Evolutionary conservation across 2,329 filamentous ascomycete species (phyloP).

Genomic region (Colletotrichum karsti): DNA sequence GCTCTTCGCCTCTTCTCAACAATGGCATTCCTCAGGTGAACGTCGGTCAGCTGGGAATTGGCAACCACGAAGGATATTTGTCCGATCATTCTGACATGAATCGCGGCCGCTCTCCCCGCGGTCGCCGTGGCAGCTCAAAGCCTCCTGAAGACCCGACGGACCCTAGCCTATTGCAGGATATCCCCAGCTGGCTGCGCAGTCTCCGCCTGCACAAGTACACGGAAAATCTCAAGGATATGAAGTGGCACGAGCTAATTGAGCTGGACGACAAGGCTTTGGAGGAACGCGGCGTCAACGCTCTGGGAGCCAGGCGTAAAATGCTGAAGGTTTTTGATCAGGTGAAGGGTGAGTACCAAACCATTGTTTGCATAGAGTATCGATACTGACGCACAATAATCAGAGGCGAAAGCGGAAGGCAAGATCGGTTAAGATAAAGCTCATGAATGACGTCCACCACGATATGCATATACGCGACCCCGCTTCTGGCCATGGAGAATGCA

Average conservation of each 20-base stretch:
- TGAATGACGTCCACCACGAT: background rate
- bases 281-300: constrained; percentile 90
- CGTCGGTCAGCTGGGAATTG: constrained; percentile 75
- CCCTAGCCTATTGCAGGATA: constrained; percentile 87
- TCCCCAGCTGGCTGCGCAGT: constrained; percentile 94
- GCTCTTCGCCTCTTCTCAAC: constrained; percentile 73
- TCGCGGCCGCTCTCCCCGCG: constrained; percentile 90
- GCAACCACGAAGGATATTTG: constrained; percentile 83
- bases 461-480: background rate
- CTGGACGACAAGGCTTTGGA: constrained; percentile 94
- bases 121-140: constrained; percentile 93
- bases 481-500: background rate
- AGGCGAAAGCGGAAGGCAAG: constrained; percentile 71
- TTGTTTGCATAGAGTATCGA: background rate
- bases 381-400: constrained; percentile 7
- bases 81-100: constrained; percentile 94
- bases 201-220: constrained; percentile 98
- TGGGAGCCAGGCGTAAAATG: constrained; percentile 97
- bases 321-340: constrained; percentile 99
- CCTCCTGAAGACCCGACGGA: constrained; percentile 98
- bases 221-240: constrained; percentile 95
- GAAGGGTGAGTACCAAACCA: constrained; percentile 63
- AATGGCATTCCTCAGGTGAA: constrained; percentile 76
- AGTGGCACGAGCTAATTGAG: constrained; percentile 92
- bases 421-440: constrained; percentile 49